A percentile compares a stretch with the other conserved stretches of the same genome.
Evolutionary conservation across 2,329 filamentous ascomycete species (phyloP).

Genomic region (Nigrospora sphaerica): DNA sequence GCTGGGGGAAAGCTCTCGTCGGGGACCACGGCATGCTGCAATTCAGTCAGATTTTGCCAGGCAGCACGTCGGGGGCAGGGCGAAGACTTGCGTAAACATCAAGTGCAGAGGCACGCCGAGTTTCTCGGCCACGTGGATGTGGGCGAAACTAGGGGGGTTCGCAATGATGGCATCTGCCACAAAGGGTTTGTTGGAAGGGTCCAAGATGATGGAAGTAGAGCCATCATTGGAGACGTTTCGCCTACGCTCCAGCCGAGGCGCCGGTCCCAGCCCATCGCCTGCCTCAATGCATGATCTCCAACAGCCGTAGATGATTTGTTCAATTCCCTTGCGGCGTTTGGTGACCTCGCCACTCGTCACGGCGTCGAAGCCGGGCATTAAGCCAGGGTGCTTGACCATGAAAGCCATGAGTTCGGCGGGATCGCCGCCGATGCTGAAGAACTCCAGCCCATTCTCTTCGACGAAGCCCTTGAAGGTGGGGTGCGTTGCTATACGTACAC

Average conservation of each 20-base stretch:
- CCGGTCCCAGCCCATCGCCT: constrained; percentile 49
- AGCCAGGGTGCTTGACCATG: constrained; percentile 70
- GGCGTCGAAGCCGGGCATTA: constrained; percentile 66
- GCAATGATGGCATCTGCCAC: constrained; percentile 33
- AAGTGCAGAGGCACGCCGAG: constrained; percentile 59
- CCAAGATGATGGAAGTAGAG: constrained; percentile 7
- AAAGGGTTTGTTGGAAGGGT: constrained; percentile 17
- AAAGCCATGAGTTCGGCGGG: constrained; percentile 47
- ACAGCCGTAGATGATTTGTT: constrained; percentile 61
- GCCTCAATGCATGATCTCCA: constrained; percentile 70
- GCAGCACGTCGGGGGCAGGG: background rate
- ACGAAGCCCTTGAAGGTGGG: constrained; percentile 46
- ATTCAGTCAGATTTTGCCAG: constrained; percentile 4
- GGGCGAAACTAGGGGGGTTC: constrained; percentile 60
- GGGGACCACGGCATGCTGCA: constrained; percentile 76
- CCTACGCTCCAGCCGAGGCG: constrained; percentile 28
- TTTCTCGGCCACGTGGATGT: constrained; percentile 59
- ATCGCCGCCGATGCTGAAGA: constrained; percentile 50
- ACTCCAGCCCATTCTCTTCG: constrained; percentile 43
- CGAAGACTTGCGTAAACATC: constrained; percentile 58
- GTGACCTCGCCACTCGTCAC: constrained; percentile 61
- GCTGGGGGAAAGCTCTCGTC: constrained; percentile 79
- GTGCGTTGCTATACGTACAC: constrained; percentile 51
- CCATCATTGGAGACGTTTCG: constrained; percentile 8
- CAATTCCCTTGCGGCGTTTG: constrained; percentile 59